A percentile compares a stretch with the other conserved stretches of the same genome.
phyloP scores from a whole-genome alignment of 805 yeast genomes.

The Brettanomyces nanus region DNA sequence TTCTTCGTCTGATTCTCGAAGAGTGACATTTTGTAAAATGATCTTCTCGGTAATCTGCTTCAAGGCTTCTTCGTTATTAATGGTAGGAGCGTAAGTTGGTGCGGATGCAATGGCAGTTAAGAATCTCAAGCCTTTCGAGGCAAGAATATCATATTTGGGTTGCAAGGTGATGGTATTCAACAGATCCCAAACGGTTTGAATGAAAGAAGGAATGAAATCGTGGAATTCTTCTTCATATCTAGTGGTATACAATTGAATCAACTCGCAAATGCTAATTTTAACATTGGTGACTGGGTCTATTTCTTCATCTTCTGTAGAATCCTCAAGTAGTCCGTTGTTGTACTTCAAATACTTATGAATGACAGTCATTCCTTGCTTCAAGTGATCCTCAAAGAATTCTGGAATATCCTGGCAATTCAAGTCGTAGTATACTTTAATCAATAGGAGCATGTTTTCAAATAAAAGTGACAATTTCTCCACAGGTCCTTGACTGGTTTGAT shows the following conservation, averaged over 20 bases:
- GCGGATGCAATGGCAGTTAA: slow-evolving; percentile 73
- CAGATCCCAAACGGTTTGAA: slow-evolving; percentile 74
- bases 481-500: slow-evolving; percentile 31
- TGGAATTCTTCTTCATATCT: slow-evolving; percentile 90
- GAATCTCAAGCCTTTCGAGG: slow-evolving; percentile 72
- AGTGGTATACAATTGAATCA: slow-evolving; percentile 77
- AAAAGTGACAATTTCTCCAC: slow-evolving; percentile 37
- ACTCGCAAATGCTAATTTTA: slow-evolving; percentile 77
- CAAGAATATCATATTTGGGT: slow-evolving; percentile 76
- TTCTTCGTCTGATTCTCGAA: slow-evolving; percentile 87
- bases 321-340: slow-evolving; percentile 44
- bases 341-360: slow-evolving; percentile 74
- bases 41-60: slow-evolving; percentile 75
- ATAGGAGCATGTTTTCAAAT: slow-evolving; percentile 61
- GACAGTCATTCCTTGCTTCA: slow-evolving; percentile 67
- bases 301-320: slow-evolving; percentile 57
- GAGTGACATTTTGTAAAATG: slow-evolving; percentile 77
- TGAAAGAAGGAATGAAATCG: slow-evolving; percentile 67
- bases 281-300: slow-evolving; percentile 62
- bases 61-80: slow-evolving; percentile 52
- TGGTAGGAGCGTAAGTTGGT: slow-evolving; percentile 57
- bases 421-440: slow-evolving; percentile 82
- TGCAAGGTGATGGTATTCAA: slow-evolving; percentile 58
- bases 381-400: slow-evolving; percentile 91
- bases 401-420: slow-evolving; percentile 97